Conservation (phyloP, 2,329 filamentous ascomycete species). For the Ophiocordyceps camponoti-floridani region DNA sequence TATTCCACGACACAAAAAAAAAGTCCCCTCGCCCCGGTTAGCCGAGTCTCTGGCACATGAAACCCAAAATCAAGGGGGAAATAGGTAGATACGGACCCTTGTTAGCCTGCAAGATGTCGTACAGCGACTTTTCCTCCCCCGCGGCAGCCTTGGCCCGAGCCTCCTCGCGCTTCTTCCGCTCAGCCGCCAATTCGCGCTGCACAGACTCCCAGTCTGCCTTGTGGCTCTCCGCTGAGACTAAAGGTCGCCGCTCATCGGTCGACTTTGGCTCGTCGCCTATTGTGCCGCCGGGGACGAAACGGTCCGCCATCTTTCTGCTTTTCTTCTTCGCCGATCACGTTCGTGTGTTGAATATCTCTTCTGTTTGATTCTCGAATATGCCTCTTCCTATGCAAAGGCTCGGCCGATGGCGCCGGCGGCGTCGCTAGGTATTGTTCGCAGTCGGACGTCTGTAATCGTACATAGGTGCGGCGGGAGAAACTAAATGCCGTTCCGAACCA, state of each 20-base stretch:
- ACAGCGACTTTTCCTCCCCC: slow-evolving; percentile 43
- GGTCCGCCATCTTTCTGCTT: slow-evolving; percentile 24
- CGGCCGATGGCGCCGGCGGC: too few relatives aligned
- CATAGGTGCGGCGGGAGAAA: background rate
- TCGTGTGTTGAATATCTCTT: too few relatives aligned
- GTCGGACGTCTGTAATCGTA: too few relatives aligned
- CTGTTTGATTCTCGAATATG: too few relatives aligned
- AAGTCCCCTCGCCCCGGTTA: background rate
- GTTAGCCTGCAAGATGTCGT: slow-evolving; percentile 62
- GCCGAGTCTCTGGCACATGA: background rate
- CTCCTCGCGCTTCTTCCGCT: slow-evolving; percentile 35
- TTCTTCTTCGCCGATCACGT: too few relatives aligned
- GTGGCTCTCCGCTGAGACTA: background rate
- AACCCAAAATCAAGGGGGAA: background rate
- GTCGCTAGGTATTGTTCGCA: too few relatives aligned
- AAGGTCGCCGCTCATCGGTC: background rate
- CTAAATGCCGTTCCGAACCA: too few relatives aligned
- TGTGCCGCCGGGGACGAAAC: slow-evolving; percentile 37
- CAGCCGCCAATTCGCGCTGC: slow-evolving; percentile 44
- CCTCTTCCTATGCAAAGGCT: too few relatives aligned
- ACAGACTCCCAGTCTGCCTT: slow-evolving; percentile 43
- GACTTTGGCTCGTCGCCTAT: slow-evolving; percentile 12
- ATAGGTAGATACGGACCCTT: slow-evolving; percentile 35
- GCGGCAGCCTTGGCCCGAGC: slow-evolving; percentile 23
- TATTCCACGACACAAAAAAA: too few relatives aligned